Evolutionary conservation across 2,329 filamentous ascomycete species (phyloP), one percentile per base, ranked within the genome.

Genomic region (Colletotrichum truncatum): DNA sequence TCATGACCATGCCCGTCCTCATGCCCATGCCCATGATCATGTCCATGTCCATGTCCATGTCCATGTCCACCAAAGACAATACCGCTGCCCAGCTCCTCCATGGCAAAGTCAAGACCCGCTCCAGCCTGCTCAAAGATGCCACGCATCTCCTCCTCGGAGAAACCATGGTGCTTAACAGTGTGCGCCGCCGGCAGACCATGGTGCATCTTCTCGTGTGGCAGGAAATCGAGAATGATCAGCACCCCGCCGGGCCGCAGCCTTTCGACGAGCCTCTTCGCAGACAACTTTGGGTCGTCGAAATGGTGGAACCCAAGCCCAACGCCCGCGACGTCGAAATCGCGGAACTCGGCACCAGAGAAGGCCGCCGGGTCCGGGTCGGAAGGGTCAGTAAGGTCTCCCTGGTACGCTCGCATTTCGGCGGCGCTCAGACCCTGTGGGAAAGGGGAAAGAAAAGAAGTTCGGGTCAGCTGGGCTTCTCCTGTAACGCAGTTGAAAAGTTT

Each of bases 301-400:
- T 93, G 90, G 75, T 91, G 89, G 68, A 90, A 85, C 1, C 87
- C 89, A 43, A 88, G 76, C 32, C 88, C 88, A 16, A 92, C 85
- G 41, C 84, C 84, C 6, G 86, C 86, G 34, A 91, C 73, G 74
- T 95, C 91, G 73, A 95, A 93, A 73, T 87, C 82, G 74, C 83
- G 86, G 79, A 91, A 93, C 30, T 88, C 84, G 9, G 85, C 78
- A 51, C 83, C 84, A 38, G 86, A 80, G 67, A 94, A 85, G 21
- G 84, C 78, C 1, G 82, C 78, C 16, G 91, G 83, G 41, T 83
- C 79, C 3, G 81, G 72, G 48, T 84, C 80, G 8, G 75, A 67
- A 2, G 80, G 72, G 61, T 78, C 78, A 28, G 86, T 75, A 6
- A 92, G 82, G 72, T 92, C 85, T 48, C 88, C 90, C 23, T 84